Evolutionary conservation across 2,329 filamentous ascomycete species (phyloP).

Genomic region (Helotiales sp.): DNA sequence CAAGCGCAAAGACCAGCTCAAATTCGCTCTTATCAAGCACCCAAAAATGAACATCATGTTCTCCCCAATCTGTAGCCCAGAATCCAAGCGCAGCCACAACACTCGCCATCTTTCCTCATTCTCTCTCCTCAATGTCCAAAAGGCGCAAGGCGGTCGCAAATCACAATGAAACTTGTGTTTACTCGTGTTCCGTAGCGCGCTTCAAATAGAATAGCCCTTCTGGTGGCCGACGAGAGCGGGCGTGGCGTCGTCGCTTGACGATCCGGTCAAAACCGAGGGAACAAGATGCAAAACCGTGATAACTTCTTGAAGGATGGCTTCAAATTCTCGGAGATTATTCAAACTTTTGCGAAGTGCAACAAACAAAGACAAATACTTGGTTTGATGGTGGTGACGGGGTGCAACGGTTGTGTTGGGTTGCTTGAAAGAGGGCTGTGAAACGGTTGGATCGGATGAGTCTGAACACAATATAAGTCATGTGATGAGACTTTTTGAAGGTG

Average conservation of each 20-base stretch:
- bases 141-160: not conserved
- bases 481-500: too few relatives aligned
- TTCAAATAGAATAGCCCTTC: not conserved
- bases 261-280: not conserved
- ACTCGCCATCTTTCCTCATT: not conserved
- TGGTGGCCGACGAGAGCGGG: too few relatives aligned
- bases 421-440: not conserved
- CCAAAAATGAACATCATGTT: not conserved
- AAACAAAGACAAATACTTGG: not conserved
- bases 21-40: not conserved
- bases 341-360: conserved; percentile 9
- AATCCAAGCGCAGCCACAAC: not conserved
- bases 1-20: not conserved
- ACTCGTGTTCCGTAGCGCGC: conserved; percentile 5
- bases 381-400: not conserved
- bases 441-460: too few relatives aligned
- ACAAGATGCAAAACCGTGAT: not conserved
- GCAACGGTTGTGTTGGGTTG: not conserved
- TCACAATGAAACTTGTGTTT: conserved; percentile 11
- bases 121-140: not conserved
- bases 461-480: too few relatives aligned
- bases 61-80: not conserved
- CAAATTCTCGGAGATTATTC: conserved; percentile 9
- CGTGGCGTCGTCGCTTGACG: not conserved
- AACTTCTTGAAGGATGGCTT: conserved; percentile 1